Evolutionary conservation across 257 asterid species (phyloP), one percentile per base, ranked within the genome.

Genomic region (Scutellaria baicalensis): DNA sequence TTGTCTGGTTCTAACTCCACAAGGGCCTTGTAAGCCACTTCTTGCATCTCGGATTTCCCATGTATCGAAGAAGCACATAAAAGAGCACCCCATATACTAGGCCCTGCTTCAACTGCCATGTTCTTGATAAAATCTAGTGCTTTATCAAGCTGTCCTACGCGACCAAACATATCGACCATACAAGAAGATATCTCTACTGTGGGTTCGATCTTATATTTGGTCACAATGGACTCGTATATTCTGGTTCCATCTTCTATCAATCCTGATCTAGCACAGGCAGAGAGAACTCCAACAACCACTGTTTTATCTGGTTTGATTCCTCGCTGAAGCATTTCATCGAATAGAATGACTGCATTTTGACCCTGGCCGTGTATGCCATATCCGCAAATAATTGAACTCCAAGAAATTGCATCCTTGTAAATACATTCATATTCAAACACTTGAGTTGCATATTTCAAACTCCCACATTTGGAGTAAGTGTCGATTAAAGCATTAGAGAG

Each of bases 21-120:
- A 12, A 88, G 93, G 44, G 83, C 76, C 70, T 72, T 79, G 52
- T 81, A 78, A 0, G 93, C 93, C 83, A 86, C 50, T 16, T 83
- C 85, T 42, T 78, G 84, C 78, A 88, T 84, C 31, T 78, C 83
- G 6, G 64, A 57, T 60, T 86, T 78, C 31, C 85, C 93, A 39
- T 80, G 89, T 5, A 79, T 66, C 11, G 71, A 81, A 5, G 93
- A 78, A 69, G 91, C 85, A 59, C 75, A 66, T 33, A 83, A 60
- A n/a, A 88, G 85, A 12, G 91, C 85, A 36, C 96, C 96, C 93
- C 96, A 88, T 33, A 84, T 70, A 64, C 88, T 86, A 18, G 88
- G 86, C 5, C 93, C 84, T 0, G 93, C 84, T 71, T 80, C 42
- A 39, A 81, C 36, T 4, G 76, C 83, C 90, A 86, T 86, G 39